phyloP scores from a whole-genome alignment of 1,284 basidiomycete genomes.

The Ceratobasidium sp. region DNA sequence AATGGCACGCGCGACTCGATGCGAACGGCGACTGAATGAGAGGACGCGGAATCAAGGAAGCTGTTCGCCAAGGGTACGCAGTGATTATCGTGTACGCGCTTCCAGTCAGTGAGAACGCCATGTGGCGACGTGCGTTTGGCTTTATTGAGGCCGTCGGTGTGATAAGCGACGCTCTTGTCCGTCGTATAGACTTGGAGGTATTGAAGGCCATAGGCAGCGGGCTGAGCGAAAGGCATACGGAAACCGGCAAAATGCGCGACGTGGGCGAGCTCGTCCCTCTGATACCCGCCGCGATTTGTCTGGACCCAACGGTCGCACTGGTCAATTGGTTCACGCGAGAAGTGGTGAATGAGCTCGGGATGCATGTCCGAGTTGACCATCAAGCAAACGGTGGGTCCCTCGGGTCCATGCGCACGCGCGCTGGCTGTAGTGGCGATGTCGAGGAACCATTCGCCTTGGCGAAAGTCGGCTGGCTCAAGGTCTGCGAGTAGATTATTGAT shows the following conservation, averaged over 20 bases:
- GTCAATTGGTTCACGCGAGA: not conserved
- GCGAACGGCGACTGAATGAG: not conserved
- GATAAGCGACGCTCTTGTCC: constrained; percentile 26
- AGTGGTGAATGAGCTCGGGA: constrained; percentile 8
- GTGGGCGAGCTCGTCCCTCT: constrained; percentile 20
- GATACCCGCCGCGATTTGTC: not conserved
- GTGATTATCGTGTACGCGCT: not conserved
- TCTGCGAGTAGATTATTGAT: not conserved
- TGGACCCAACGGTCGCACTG: not conserved
- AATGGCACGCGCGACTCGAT: constrained; percentile 17
- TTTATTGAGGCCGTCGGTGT: not conserved
- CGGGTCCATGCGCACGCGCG: not conserved
- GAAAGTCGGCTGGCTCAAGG: not conserved
- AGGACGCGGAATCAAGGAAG: not conserved
- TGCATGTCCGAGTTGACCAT: not conserved
- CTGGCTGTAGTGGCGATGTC: not conserved
- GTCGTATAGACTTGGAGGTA: constrained; percentile 12
- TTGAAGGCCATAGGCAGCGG: not conserved
- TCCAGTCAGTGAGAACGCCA: not conserved
- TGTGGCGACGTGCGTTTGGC: constrained; percentile 13
- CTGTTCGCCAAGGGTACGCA: not conserved
- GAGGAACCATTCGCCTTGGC: not conserved
- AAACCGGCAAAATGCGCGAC: not conserved
- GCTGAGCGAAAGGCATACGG: not conserved
- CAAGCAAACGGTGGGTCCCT: not conserved